Conservation (phyloP, 108 stramenopile genomes). For the Nitzschia putrida region DNA sequence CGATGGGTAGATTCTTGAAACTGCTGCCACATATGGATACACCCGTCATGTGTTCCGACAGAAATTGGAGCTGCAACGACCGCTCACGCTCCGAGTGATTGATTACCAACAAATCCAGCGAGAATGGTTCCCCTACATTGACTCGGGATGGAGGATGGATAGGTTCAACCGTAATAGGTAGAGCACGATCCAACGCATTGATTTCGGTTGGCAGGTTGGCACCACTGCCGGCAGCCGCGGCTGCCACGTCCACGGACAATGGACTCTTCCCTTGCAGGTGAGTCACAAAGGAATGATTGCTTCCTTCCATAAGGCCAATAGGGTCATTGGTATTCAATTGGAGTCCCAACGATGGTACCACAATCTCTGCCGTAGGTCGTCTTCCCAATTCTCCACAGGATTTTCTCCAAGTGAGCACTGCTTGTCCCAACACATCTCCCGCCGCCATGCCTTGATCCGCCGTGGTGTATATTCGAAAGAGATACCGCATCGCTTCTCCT, state of each 20-base stretch:
- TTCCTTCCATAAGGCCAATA: slow-evolving; percentile 11
- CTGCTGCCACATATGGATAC: slow-evolving; percentile 72
- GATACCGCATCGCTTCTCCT: slow-evolving; percentile 59
- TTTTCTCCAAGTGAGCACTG: slow-evolving; percentile 69
- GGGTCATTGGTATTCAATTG: slow-evolving; percentile 34
- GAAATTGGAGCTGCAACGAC: slow-evolving; percentile 78
- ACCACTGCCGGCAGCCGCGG: slow-evolving; percentile 55
- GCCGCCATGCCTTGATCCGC: slow-evolving; percentile 62
- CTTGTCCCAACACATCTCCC: slow-evolving; percentile 75
- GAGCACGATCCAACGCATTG: slow-evolving; percentile 44
- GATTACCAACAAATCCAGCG: slow-evolving; percentile 65
- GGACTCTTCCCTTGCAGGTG: slow-evolving; percentile 44
- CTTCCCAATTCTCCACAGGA: slow-evolving; percentile 79
- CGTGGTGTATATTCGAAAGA: slow-evolving; percentile 63
- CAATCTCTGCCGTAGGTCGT: slow-evolving; percentile 51
- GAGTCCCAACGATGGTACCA: slow-evolving; percentile 48
- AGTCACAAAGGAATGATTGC: slow-evolving; percentile 49
- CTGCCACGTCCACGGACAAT: slow-evolving; percentile 79
- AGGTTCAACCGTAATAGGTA: slow-evolving; percentile 82
- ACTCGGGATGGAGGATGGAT: slow-evolving; percentile 69
- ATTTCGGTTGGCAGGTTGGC: neutral
- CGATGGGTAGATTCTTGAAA: slow-evolving; percentile 62
- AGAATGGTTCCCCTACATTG: slow-evolving; percentile 46
- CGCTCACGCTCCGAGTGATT: slow-evolving; percentile 70
- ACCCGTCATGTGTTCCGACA: slow-evolving; percentile 68